Percentiles rank a stretch among this genome's conserved stretches.
phyloP scores from a whole-genome alignment of 2,329 filamentous ascomycete species.

The Pseudocercospora cruenta region DNA sequence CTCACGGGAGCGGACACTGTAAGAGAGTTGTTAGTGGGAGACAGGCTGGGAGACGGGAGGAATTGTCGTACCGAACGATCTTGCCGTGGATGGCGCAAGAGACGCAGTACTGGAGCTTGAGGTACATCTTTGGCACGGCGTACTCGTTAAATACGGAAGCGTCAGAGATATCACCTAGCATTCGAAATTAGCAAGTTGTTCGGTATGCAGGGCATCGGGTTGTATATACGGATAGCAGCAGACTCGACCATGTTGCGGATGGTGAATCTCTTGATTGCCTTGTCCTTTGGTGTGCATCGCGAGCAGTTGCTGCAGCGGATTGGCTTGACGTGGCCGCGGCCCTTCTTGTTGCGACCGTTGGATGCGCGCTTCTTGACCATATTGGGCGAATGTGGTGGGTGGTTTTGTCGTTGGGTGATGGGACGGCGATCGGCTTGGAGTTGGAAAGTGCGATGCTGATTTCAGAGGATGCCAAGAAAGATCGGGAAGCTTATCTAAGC shows the following conservation, averaged over 20 bases:
- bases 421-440: neutral
- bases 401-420: constrained; percentile 26
- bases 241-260: constrained; percentile 99
- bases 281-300: constrained; percentile 90
- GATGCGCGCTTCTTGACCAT: constrained; percentile 78
- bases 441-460: neutral
- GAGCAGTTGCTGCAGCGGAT: constrained; percentile 91
- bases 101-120: constrained; percentile 99
- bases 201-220: constrained; percentile 8
- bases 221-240: constrained; percentile 92
- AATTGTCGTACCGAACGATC: constrained; percentile 91
- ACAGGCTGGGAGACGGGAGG: neutral
- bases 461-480: neutral
- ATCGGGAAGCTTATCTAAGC: neutral
- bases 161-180: constrained; percentile 97
- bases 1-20: constrained; percentile 92
- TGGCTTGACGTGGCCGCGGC: constrained; percentile 98
- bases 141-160: constrained; percentile 99
- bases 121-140: constrained; percentile 99
- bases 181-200: neutral
- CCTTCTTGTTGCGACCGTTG: constrained; percentile 99
- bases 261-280: constrained; percentile 99
- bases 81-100: constrained; percentile 99
- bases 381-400: constrained; percentile 55
- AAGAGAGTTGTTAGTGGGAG: constrained; percentile 19